These are phyloP conservation scores for Pseudohyphozyma bogoriensis DNA, from an alignment of 768 basidiomycete species.

Conservation along the genomic window DNA sequence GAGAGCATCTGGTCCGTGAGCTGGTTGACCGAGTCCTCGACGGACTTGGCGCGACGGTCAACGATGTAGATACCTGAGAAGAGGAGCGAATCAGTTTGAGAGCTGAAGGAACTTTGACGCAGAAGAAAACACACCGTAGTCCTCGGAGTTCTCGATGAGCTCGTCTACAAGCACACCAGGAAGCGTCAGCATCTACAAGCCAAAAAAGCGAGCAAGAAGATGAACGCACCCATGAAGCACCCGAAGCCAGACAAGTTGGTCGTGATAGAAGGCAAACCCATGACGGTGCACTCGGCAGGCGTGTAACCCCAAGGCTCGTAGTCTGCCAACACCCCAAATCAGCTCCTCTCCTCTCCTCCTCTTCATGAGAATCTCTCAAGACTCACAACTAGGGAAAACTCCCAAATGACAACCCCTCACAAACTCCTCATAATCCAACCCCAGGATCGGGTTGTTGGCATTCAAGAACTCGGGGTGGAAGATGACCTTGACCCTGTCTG, in stretches of 20 bases:
- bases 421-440: conserved; percentile 97
- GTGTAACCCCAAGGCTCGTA: conserved; percentile 51
- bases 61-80: conserved; percentile 85
- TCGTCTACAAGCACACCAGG: too few species aligned
- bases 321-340: too few species aligned
- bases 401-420: conserved; percentile 96
- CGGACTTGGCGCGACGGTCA: conserved; percentile 75
- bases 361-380: conserved; percentile 94
- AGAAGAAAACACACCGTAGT: too few species aligned
- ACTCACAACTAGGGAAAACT: conserved; percentile 97
- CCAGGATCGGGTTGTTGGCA: conserved; percentile 92
- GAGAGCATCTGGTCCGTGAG: conserved; percentile 64
- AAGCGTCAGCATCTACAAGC: conserved; percentile 71
- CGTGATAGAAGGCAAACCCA: conserved; percentile 96
- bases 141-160: conserved; percentile 78
- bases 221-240: conserved; percentile 31
- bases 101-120: too few species aligned
- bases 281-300: conserved; percentile 98
- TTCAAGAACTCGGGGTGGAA: conserved; percentile 99
- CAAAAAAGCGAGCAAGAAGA: conserved; percentile 44
- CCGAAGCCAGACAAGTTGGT: conserved; percentile 98
- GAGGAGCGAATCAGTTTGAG: background rate
- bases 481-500: conserved; percentile 89
- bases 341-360: conserved; percentile 46
- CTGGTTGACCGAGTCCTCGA: conserved; percentile 83